A percentile compares a stretch with the other conserved stretches of the same genome.
phyloP scores from a whole-genome alignment of 306 rosid species.

The Potentilla sterilis region DNA sequence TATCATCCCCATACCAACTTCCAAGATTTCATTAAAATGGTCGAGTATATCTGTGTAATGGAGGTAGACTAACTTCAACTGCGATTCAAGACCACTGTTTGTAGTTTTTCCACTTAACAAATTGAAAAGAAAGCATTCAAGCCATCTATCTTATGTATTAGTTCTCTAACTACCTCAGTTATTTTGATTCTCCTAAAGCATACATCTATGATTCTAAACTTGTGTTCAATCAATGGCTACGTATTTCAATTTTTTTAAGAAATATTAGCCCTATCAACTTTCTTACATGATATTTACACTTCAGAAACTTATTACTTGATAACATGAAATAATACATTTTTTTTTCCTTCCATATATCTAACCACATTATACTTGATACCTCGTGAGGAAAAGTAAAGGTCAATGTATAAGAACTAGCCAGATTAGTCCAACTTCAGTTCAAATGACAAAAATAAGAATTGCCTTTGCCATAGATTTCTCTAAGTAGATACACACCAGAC shows the following conservation, averaged over 20 bases:
- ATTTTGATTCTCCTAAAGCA: neutral
- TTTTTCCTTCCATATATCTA: neutral
- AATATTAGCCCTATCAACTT: neutral
- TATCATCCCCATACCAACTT: slow-evolving; percentile 1
- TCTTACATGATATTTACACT: neutral
- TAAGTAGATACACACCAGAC: neutral
- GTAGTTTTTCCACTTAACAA: neutral
- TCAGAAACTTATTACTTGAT: neutral
- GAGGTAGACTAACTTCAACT: slow-evolving; percentile 1
- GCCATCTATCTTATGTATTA: neutral
- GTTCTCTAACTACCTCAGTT: neutral
- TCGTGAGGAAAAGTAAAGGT: neutral
- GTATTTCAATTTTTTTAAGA: neutral
- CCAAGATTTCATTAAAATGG: neutral
- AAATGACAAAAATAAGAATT: neutral
- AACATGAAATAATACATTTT: neutral
- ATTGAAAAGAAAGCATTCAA: neutral
- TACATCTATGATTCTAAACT: neutral
- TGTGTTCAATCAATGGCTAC: neutral
- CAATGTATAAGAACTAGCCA: neutral
- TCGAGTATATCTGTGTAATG: neutral
- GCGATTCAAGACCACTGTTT: neutral
- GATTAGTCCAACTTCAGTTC: neutral
- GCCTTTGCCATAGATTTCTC: neutral
- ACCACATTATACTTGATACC: neutral